These are phyloP conservation scores for Gastrolobium bilobum DNA, from an alignment of 306 rosid species.

Conservation along the genomic window DNA sequence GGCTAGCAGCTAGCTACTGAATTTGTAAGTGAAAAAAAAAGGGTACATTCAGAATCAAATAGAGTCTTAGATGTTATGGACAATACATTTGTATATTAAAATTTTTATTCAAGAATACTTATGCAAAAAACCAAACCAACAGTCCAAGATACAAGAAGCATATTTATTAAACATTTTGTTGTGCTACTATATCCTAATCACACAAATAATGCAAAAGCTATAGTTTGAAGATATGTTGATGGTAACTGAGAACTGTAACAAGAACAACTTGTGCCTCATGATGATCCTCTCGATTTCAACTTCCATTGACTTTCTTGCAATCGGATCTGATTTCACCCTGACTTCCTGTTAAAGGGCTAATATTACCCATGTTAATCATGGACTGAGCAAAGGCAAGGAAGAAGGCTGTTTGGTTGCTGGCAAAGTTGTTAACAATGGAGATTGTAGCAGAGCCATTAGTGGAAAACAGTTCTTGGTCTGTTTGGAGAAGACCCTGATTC, in stretches of 20 bases:
- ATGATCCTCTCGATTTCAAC: constrained; percentile 22
- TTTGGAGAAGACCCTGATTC: constrained; percentile 66
- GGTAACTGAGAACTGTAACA: not conserved
- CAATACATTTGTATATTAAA: not conserved
- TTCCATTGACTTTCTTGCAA: constrained; percentile 70
- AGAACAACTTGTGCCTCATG: not conserved
- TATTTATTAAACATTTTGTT: not conserved
- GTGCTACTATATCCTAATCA: not conserved
- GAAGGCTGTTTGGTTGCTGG: constrained; percentile 66
- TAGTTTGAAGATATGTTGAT: not conserved
- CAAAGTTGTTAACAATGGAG: constrained; percentile 63
- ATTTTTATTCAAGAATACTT: not conserved
- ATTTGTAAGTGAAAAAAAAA: not conserved
- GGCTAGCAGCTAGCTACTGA: not conserved
- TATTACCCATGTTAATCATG: constrained; percentile 83
- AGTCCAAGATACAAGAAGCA: not conserved
- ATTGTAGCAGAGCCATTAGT: constrained; percentile 54
- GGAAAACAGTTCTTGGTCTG: constrained; percentile 73
- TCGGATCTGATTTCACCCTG: constrained; percentile 73
- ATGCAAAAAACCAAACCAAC: not conserved
- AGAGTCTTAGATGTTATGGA: not conserved
- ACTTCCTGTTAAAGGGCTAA: constrained; percentile 62
- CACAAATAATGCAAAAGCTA: constrained; percentile 30
- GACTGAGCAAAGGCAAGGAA: constrained; percentile 73
- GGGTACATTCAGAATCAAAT: not conserved